Evolutionary conservation across 768 basidiomycete genomes (phyloP), one percentile per base, ranked within the genome.

Genomic region (Sarcodon aspratus): DNA sequence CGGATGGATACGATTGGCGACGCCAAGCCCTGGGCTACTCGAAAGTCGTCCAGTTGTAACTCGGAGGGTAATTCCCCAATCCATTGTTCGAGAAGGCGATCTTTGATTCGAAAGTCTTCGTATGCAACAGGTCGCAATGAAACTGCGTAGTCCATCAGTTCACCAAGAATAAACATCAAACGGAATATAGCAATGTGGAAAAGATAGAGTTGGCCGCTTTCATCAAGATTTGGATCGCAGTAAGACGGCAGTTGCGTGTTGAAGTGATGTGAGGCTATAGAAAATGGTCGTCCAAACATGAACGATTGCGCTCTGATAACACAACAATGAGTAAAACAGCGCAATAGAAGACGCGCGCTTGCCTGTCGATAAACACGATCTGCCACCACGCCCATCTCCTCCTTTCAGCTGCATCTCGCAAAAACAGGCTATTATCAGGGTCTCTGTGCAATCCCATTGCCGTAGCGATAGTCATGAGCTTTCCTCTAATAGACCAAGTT

Each of bases 301-400:
- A 87, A 86, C 0, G 83, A 78, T 61, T 86, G 83, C 85, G 85
- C 87, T 52, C 85, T 85, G 58, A 21, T 44, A 8, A 15, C 50
- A 44, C 38, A 50, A 45, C 50, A 45, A 46, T 31, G 15, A 47
- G 47, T 42, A 48, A 17, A 45, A 49, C 38, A 35, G 32, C 36
- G 6, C 46, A 49, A 54, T 49, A 40, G 11, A 47, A 27, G 47
- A 36, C 18, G n/a, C 32, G 18, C 10, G 52, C 77, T 35, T 50
- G 82, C 84, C 83, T 71, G 66, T 87, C 85, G 18, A 85, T 68
- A 48, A 85, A 66, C 42, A 88, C 60, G 48, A 84, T 79, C 63
- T 88, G 84, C 85, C 85, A 88, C 85, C 85, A 88, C 7, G 83
- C 82, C 85, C 85, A 87, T 48, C 85, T 69, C 44, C 85, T 69